Conservation (phyloP, 148 eudicot species). For the Rheum nobile region DNA sequence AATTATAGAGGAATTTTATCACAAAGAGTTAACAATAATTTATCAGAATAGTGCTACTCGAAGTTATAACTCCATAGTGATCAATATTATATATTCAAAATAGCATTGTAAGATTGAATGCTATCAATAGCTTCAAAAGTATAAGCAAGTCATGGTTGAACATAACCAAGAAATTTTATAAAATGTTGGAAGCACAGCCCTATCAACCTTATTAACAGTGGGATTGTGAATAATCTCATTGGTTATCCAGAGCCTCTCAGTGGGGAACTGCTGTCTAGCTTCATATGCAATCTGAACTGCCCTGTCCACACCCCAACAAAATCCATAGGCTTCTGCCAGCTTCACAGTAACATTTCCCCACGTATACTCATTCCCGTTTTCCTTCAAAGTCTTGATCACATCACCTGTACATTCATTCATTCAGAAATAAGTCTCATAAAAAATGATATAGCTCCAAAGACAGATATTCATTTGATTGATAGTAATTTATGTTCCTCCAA, state of each 20-base stretch:
- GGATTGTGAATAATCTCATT: slow-evolving; percentile 98
- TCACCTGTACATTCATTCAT: slow-evolving; percentile 46
- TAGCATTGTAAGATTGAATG: neutral
- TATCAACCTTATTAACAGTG: slow-evolving; percentile 72
- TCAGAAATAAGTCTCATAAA: neutral
- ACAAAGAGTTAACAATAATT: neutral
- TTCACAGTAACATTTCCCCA: slow-evolving; percentile 96
- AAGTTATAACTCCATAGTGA: neutral
- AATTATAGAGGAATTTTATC: neutral
- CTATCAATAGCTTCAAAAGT: slow-evolving; percentile 1
- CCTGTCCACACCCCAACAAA: slow-evolving; percentile 98
- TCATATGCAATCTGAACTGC: slow-evolving; percentile 98
- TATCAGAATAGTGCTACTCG: neutral
- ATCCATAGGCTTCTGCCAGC: slow-evolving; percentile 88
- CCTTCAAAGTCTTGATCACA: slow-evolving; percentile 77
- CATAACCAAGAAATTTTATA: neutral
- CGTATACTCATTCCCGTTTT: slow-evolving; percentile 69
- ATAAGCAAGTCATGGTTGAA: neutral
- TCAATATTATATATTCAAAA: neutral
- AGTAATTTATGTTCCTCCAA: neutral
- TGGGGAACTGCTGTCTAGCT: slow-evolving; percentile 82
- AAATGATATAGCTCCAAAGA: neutral
- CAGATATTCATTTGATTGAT: neutral
- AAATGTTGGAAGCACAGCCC: neutral
- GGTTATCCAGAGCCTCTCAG: slow-evolving; percentile 81